phyloP scores from a whole-genome alignment of 192 early-diverging fungal genomes.

The Entomortierella lignicola region DNA sequence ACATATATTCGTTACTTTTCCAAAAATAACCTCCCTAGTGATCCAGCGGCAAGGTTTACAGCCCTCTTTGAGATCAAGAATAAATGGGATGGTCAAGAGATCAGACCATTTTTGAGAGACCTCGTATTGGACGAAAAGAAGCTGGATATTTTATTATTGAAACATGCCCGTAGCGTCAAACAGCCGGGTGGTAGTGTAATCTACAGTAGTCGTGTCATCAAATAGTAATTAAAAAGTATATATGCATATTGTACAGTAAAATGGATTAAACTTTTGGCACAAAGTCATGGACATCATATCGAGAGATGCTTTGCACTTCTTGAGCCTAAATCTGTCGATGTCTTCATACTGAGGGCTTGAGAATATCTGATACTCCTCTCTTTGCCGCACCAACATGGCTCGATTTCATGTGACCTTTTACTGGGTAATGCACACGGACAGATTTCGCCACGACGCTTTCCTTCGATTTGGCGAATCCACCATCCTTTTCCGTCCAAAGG shows the following conservation, averaged over 20 bases:
- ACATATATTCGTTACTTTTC: slow-evolving; percentile 58
- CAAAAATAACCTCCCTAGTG: slow-evolving; percentile 46
- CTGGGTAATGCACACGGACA: slow-evolving; percentile 19
- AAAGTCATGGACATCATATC: too few relatives aligned
- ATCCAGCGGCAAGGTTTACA: slow-evolving; percentile 56
- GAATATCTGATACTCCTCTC: slow-evolving; percentile 10
- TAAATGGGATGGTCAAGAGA: slow-evolving; percentile 60
- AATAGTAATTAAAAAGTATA: slow-evolving; percentile 4
- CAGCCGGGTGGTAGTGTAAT: slow-evolving; percentile 42
- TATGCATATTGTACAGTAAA: too few relatives aligned
- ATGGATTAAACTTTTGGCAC: too few relatives aligned
- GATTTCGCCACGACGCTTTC: slow-evolving; percentile 30
- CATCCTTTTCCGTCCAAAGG: slow-evolving; percentile 38
- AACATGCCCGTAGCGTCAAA: slow-evolving; percentile 60
- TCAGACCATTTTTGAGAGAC: slow-evolving; percentile 58
- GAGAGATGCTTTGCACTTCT: too few relatives aligned
- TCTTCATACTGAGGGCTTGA: not conserved
- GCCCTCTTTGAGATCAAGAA: slow-evolving; percentile 55
- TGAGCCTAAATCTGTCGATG: not conserved
- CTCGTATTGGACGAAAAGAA: slow-evolving; percentile 61
- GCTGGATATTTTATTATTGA: slow-evolving; percentile 57
- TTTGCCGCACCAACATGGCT: slow-evolving; percentile 36
- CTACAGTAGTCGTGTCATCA: slow-evolving; percentile 60
- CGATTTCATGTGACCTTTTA: not conserved
- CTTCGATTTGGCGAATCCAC: slow-evolving; percentile 49